Percentiles rank a stretch among this genome's conserved stretches.
Conservation (phyloP, 176 grass and related monocot genomes). For the Canna indica region DNA sequence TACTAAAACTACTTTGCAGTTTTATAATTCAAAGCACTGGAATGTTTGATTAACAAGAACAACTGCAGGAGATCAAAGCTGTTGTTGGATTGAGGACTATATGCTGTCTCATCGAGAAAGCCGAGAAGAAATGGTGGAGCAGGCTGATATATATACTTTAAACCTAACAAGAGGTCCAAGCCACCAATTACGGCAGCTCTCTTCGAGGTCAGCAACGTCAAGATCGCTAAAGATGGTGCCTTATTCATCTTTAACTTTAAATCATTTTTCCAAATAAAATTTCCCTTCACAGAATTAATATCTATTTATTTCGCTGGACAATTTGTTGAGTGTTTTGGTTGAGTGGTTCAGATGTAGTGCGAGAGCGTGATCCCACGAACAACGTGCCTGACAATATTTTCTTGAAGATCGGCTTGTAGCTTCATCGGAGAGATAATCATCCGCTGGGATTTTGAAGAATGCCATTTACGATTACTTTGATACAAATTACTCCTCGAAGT, state of each 20-base stretch:
- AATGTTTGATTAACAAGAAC: background rate
- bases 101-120: slow-evolving; percentile 8
- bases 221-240: slow-evolving; percentile 71
- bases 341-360: slow-evolving; percentile 60
- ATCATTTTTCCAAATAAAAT: background rate
- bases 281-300: no score
- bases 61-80: slow-evolving; percentile 12
- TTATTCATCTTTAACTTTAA: background rate
- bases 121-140: slow-evolving; percentile 27
- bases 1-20: background rate
- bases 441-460: slow-evolving; percentile 91
- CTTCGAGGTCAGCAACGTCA: slow-evolving; percentile 65
- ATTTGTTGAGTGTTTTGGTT: slow-evolving; percentile 23
- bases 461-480: slow-evolving; percentile 79
- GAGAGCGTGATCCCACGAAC: slow-evolving; percentile 73
- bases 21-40: background rate
- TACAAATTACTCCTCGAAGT: slow-evolving; percentile 45
- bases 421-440: slow-evolving; percentile 83
- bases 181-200: slow-evolving; percentile 16
- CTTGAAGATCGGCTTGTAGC: slow-evolving; percentile 70
- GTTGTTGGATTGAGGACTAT: slow-evolving; percentile 12
- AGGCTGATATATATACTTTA: slow-evolving; percentile 5
- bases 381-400: slow-evolving; percentile 82
- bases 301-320: background rate
- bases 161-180: background rate